phyloP scores from a whole-genome alignment of 2,329 filamentous ascomycete species.

The Lachnum nothofagi region DNA sequence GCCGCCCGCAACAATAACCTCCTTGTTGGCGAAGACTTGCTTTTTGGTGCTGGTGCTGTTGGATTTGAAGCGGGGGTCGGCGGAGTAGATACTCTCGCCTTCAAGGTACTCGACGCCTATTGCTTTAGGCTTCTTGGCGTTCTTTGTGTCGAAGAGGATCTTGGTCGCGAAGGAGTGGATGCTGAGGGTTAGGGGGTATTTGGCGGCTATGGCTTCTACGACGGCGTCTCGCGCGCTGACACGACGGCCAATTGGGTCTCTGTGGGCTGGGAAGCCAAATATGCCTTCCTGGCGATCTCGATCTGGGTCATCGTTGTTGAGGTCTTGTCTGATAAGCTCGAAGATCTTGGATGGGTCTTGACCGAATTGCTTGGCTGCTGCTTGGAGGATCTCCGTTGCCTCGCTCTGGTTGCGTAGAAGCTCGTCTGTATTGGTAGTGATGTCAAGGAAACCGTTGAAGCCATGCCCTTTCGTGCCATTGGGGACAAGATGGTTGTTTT shows the following conservation, averaged over 20 bases:
- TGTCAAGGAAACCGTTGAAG: slow-evolving; percentile 30
- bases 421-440: slow-evolving; percentile 9
- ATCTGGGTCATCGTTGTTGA: slow-evolving; percentile 22
- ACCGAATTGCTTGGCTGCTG: slow-evolving; percentile 16
- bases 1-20: slow-evolving; percentile 47
- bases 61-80: slow-evolving; percentile 37
- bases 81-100: slow-evolving; percentile 40
- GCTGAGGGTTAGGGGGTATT: slow-evolving; percentile 19
- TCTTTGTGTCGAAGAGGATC: slow-evolving; percentile 33
- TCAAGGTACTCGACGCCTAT: slow-evolving; percentile 40
- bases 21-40: slow-evolving; percentile 23
- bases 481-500: slow-evolving; percentile 40
- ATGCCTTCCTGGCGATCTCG: slow-evolving; percentile 22
- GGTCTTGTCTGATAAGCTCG: slow-evolving; percentile 17
- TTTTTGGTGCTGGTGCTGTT: slow-evolving; percentile 4
- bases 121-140: slow-evolving; percentile 28
- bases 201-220: slow-evolving; percentile 21
- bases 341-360: slow-evolving; percentile 16
- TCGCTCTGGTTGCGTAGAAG: slow-evolving; percentile 10
- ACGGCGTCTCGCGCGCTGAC: slow-evolving; percentile 24
- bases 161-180: slow-evolving; percentile 36
- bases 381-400: slow-evolving; percentile 15
- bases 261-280: slow-evolving; percentile 25
- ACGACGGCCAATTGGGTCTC: slow-evolving; percentile 15
- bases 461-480: slow-evolving; percentile 30